These are phyloP conservation scores for Tulasnella sp. DNA, from an alignment of 768 basidiomycete genomes.

Conservation along the genomic window DNA sequence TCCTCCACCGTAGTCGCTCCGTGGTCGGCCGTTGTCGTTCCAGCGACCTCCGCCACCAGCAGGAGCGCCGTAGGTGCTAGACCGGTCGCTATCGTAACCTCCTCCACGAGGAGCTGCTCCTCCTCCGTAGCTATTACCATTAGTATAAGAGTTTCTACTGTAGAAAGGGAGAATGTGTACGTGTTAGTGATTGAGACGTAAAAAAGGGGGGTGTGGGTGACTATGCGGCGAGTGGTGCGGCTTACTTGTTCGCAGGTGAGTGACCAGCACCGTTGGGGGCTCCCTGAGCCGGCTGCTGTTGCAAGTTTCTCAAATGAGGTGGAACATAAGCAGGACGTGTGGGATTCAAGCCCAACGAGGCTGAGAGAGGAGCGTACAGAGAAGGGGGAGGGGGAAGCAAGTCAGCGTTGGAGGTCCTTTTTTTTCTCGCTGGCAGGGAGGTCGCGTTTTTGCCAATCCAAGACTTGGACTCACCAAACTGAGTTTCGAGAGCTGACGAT, in stretches of 20 bases:
- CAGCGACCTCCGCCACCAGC: slow-evolving; percentile 40
- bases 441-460: not conserved
- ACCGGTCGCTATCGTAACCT: slow-evolving; percentile 40
- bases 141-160: slow-evolving; percentile 29
- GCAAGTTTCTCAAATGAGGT: slow-evolving; percentile 72
- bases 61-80: slow-evolving; percentile 36
- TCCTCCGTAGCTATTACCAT: slow-evolving; percentile 45
- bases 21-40: slow-evolving; percentile 33
- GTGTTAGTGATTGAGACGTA: not conserved
- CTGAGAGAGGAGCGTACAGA: not conserved
- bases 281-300: slow-evolving; percentile 45
- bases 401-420: not conserved
- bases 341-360: slow-evolving; percentile 29
- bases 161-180: slow-evolving; percentile 25
- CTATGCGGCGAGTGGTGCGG: slow-evolving; percentile 32
- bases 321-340: slow-evolving; percentile 80
- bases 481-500: slow-evolving; percentile 18
- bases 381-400: not conserved
- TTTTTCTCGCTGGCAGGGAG: not conserved
- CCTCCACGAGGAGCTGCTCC: slow-evolving; percentile 44
- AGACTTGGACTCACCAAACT: slow-evolving; percentile 18
- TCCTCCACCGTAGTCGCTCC: slow-evolving; percentile 49
- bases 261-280: slow-evolving; percentile 17
- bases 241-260: slow-evolving; percentile 64
- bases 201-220: not conserved